Evolutionary conservation across 305 asterid genomes (phyloP).

Genomic region (Solanum hybrid): DNA sequence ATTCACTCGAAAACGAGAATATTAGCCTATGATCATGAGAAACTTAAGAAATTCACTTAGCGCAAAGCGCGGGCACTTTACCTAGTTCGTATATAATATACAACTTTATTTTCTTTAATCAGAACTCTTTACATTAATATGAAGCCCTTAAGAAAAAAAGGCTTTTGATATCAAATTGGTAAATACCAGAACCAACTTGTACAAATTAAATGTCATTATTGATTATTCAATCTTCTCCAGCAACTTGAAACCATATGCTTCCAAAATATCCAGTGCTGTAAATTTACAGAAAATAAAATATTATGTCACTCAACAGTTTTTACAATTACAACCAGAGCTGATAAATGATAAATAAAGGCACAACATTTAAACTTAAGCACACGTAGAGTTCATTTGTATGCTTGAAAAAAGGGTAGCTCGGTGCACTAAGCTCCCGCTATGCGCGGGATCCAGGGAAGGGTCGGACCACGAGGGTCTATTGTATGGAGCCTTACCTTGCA

Average conservation of each 20-base stretch:
- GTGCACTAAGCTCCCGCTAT: background rate
- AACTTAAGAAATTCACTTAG: background rate
- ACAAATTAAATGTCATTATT: background rate
- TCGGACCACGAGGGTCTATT: background rate
- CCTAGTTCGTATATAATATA: background rate
- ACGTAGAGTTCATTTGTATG: background rate
- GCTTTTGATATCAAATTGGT: background rate
- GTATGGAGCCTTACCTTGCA: background rate
- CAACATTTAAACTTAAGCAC: background rate
- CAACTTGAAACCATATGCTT: constrained; percentile 77
- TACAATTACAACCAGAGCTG: background rate
- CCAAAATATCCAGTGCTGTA: constrained; percentile 69
- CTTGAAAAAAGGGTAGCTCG: background rate
- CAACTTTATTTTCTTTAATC: background rate
- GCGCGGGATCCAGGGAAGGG: background rate
- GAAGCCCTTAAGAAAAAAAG: background rate
- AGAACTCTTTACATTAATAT: background rate
- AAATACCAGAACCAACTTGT: background rate
- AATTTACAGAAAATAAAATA: background rate
- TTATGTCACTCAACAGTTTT: background rate
- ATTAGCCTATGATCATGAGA: background rate
- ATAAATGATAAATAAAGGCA: background rate
- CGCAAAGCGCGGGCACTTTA: background rate
- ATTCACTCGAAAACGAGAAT: background rate
- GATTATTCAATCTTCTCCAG: constrained; percentile 56